Conservation (phyloP, 2,329 filamentous ascomycete genomes). For the Calonectria naviculata region DNA sequence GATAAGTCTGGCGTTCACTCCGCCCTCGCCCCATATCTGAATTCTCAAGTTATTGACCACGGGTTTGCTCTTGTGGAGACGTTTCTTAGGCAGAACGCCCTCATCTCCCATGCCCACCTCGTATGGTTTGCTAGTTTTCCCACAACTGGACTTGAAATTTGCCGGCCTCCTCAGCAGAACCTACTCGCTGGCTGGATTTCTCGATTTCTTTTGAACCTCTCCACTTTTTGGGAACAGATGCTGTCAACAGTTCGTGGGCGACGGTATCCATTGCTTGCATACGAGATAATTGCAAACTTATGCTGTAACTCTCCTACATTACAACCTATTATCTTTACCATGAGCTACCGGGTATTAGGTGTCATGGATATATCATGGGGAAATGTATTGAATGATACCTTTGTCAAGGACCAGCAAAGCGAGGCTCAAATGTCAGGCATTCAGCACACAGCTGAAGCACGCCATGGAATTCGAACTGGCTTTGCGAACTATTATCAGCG, state of each 20-base stretch:
- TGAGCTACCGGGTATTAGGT: constrained; percentile 42
- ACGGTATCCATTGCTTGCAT: constrained; percentile 43
- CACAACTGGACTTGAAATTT: constrained; percentile 20
- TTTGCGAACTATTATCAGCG: constrained; percentile 22
- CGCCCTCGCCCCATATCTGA: constrained; percentile 25
- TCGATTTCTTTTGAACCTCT: constrained; percentile 38
- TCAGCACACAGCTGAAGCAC: constrained; percentile 17
- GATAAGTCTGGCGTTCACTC: constrained; percentile 48
- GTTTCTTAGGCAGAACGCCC: constrained; percentile 37
- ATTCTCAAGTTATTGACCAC: constrained; percentile 26
- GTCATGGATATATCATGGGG: constrained; percentile 31
- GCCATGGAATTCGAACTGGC: constrained; percentile 14
- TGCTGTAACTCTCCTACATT: constrained; percentile 40
- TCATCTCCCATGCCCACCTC: constrained; percentile 35
- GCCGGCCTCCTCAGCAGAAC: constrained; percentile 9
- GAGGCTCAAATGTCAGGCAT: constrained; percentile 30
- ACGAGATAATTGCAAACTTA: constrained; percentile 37
- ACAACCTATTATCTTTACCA: constrained; percentile 42
- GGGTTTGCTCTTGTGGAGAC: constrained; percentile 33
- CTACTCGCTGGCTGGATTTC: constrained; percentile 23
- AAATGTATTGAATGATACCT: constrained; percentile 34
- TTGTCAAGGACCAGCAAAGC: constrained; percentile 35
- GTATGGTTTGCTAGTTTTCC: constrained; percentile 46
- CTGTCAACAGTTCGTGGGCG: constrained; percentile 17
- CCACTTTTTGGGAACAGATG: constrained; percentile 33